Evolutionary conservation across 2,329 filamentous ascomycete genomes (phyloP).

Genomic region (Fusarium staphyleae): DNA sequence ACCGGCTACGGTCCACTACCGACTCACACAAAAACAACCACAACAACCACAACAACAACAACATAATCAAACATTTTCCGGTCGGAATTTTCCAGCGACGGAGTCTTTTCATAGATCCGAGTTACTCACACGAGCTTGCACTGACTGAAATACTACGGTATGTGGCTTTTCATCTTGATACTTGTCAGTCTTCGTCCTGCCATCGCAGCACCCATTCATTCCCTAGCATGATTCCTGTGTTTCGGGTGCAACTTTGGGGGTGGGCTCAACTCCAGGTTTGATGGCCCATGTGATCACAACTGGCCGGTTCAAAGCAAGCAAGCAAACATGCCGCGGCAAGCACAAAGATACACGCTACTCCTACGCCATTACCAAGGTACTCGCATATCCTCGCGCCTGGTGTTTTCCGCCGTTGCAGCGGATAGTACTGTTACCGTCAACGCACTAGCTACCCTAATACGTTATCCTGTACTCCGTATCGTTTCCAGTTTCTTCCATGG

Average conservation of each 20-base stretch:
- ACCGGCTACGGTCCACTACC: conserved; percentile 30
- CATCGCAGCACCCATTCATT: conserved; percentile 2
- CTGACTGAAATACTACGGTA: conserved; percentile 11
- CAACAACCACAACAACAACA: too few species aligned
- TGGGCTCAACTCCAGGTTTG: conserved; percentile 31
- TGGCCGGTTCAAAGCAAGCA: conserved; percentile 30
- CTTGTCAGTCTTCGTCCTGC: neutral
- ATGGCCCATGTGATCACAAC: conserved; percentile 37
- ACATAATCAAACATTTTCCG: conserved; percentile 10
- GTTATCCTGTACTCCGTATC: conserved; percentile 11
- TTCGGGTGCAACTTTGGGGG: conserved; percentile 29
- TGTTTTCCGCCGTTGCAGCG: conserved; percentile 11
- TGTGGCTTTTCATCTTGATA: conserved; percentile 1
- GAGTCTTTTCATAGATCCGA: neutral
- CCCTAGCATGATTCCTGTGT: conserved; percentile 22
- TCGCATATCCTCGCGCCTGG: too few species aligned
- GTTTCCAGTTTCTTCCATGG: conserved; percentile 34
- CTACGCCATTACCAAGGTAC: conserved; percentile 8
- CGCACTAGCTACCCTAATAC: neutral
- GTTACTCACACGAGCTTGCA: neutral
- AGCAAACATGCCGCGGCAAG: conserved; percentile 28
- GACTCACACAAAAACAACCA: conserved; percentile 35
- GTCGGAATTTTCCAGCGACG: neutral
- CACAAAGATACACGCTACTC: conserved; percentile 6
- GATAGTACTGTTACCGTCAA: conserved; percentile 21